Conservation (phyloP, 1,284 basidiomycete species). For the Leccinum angustisporum region DNA sequence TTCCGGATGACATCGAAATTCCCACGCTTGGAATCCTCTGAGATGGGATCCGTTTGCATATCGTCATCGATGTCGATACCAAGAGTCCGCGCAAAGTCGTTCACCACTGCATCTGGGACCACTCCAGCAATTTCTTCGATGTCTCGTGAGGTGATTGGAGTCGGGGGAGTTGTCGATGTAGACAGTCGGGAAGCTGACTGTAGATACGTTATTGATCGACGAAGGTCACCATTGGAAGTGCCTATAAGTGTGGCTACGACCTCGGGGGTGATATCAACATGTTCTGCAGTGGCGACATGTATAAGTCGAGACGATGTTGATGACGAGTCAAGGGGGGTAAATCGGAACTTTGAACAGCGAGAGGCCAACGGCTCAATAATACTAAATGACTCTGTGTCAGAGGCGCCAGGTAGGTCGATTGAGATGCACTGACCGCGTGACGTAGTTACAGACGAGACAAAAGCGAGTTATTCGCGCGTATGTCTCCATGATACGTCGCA, state of each 20-base stretch:
- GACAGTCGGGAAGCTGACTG: slow-evolving; percentile 93
- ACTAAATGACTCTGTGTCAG: slow-evolving; percentile 43
- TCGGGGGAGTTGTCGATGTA: slow-evolving; percentile 65
- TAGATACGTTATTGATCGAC: slow-evolving; percentile 97
- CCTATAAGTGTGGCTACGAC: slow-evolving; percentile 75
- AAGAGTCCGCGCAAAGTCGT: slow-evolving; percentile 68
- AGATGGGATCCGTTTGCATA: slow-evolving; percentile 49
- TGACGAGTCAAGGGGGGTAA: slow-evolving; percentile 83
- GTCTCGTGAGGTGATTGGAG: slow-evolving; percentile 69
- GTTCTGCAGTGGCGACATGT: slow-evolving; percentile 74
- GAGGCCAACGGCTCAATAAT: slow-evolving; percentile 99
- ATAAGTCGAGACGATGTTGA: slow-evolving; percentile 79
- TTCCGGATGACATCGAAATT: slow-evolving; percentile 73
- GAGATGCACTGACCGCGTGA: slow-evolving; percentile 73
- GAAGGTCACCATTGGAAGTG: slow-evolving; percentile 89
- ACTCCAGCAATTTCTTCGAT: slow-evolving; percentile 98
- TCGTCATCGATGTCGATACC: slow-evolving; percentile 67
- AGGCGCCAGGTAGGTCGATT: background rate
- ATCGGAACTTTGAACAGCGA: slow-evolving; percentile 99
- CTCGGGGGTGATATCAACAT: slow-evolving; percentile 46
- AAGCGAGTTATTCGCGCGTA: slow-evolving; percentile 97
- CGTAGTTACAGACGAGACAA: slow-evolving; percentile 99
- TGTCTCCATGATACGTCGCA: slow-evolving; percentile 98
- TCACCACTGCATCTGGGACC: slow-evolving; percentile 77
- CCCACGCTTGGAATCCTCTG: slow-evolving; percentile 32